phyloP scores from a whole-genome alignment of 2,329 filamentous ascomycete species.

The Phyllosticta citribraziliensis region DNA sequence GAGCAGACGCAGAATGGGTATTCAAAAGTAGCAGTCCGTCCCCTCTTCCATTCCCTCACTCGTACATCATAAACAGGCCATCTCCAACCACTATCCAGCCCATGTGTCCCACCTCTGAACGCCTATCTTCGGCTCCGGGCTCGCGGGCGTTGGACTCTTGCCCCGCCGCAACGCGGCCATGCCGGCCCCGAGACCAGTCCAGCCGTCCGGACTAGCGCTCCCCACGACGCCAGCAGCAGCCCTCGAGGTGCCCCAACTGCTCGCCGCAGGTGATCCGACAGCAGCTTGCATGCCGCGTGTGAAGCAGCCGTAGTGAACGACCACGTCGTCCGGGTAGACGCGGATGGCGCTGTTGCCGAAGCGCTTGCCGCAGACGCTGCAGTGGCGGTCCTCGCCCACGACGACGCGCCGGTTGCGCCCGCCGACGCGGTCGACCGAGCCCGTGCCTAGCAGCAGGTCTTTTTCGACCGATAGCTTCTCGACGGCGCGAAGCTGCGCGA shows the following conservation, averaged over 20 bases:
- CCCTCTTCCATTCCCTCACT: background rate
- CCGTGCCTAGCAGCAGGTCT: conserved; percentile 62
- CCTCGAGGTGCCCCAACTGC: background rate
- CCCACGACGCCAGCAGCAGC: background rate
- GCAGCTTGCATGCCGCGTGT: background rate
- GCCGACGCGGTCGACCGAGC: conserved; percentile 46
- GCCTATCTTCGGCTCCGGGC: background rate
- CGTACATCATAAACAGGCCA: background rate
- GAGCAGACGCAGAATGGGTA: background rate
- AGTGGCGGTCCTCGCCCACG: conserved; percentile 79
- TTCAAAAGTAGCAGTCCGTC: background rate
- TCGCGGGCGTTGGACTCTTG: background rate
- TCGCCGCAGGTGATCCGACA: background rate
- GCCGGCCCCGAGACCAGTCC: background rate
- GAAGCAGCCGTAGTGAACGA: conserved; percentile 41
- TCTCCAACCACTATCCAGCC: background rate
- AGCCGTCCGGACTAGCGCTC: background rate
- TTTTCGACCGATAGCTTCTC: conserved; percentile 71
- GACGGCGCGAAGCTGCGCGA: conserved; percentile 65
- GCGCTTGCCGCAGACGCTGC: conserved; percentile 85
- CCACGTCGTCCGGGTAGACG: conserved; percentile 62
- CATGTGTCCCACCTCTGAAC: background rate
- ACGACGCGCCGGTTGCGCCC: conserved; percentile 61
- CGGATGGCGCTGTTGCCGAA: conserved; percentile 85
- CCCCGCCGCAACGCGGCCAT: background rate